Conservation (phyloP, 2,329 filamentous ascomycete genomes). For the Biscogniauxia marginata region DNA sequence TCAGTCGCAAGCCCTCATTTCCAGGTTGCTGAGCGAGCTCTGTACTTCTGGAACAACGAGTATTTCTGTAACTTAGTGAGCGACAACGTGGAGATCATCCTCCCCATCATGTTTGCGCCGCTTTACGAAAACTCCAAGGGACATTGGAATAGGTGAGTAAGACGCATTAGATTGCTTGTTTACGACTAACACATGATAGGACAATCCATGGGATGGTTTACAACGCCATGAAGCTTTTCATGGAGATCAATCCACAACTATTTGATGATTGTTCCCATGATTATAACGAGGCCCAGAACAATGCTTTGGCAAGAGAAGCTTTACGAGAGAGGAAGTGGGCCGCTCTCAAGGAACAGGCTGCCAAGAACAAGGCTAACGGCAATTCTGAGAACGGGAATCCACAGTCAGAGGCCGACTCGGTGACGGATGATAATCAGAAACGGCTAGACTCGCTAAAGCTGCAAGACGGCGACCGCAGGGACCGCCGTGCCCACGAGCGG, state of each 20-base stretch:
- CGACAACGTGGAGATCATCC: slow-evolving; percentile 97
- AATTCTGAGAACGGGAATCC: slow-evolving; percentile 34
- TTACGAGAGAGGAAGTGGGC: slow-evolving; percentile 88
- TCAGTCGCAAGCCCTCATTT: slow-evolving; percentile 98
- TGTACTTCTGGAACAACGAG: slow-evolving; percentile 99
- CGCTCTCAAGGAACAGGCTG: slow-evolving; percentile 75
- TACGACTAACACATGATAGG: slow-evolving; percentile 49
- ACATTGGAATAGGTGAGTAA: slow-evolving; percentile 89
- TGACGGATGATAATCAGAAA: slow-evolving; percentile 80
- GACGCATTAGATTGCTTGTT: neutral
- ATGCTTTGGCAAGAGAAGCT: slow-evolving; percentile 78
- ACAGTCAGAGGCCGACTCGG: slow-evolving; percentile 66
- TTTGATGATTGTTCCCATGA: slow-evolving; percentile 99
- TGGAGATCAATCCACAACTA: slow-evolving; percentile 98
- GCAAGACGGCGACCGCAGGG: slow-evolving; percentile 72
- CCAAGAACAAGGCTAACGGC: slow-evolving; percentile 57
- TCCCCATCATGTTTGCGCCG: slow-evolving; percentile 98
- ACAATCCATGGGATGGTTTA: slow-evolving; percentile 99
- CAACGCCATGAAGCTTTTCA: slow-evolving; percentile 99
- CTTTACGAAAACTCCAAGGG: slow-evolving; percentile 99
- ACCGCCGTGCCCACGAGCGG: slow-evolving; percentile 57
- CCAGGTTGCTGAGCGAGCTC: slow-evolving; percentile 92
- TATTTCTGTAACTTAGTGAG: slow-evolving; percentile 99
- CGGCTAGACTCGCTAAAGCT: slow-evolving; percentile 86
- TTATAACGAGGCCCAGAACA: slow-evolving; percentile 95